These are phyloP conservation scores for Paraphaeosphaeria sporulosa DNA, from an alignment of 2,329 filamentous ascomycete genomes.

Conservation along the genomic window DNA sequence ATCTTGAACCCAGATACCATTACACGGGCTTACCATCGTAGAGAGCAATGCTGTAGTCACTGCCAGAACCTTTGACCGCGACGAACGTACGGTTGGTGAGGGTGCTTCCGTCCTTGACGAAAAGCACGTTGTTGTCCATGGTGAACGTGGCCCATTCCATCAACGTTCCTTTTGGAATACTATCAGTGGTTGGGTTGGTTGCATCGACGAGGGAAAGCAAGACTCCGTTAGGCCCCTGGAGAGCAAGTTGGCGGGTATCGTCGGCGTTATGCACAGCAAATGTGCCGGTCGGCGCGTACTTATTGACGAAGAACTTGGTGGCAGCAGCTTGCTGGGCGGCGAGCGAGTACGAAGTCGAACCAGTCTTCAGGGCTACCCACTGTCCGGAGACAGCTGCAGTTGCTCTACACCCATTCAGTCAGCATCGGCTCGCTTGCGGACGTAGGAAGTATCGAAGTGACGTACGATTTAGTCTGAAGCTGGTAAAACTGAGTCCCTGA, in stretches of 20 bases:
- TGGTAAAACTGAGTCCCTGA: constrained; percentile 35
- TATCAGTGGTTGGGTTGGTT: constrained; percentile 27
- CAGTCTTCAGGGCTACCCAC: constrained; percentile 32
- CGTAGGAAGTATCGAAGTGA: neutral
- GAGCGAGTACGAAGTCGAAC: constrained; percentile 29
- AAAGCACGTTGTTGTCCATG: constrained; percentile 32
- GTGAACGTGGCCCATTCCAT: constrained; percentile 44
- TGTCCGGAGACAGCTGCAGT: constrained; percentile 32
- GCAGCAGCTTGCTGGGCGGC: constrained; percentile 23
- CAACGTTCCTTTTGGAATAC: constrained; percentile 33
- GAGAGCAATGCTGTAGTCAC: constrained; percentile 28
- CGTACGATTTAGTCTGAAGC: constrained; percentile 38
- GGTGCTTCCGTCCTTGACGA: constrained; percentile 38
- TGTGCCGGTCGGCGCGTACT: constrained; percentile 34
- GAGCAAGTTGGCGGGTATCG: constrained; percentile 38
- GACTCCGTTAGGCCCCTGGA: constrained; percentile 29
- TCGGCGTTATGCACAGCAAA: constrained; percentile 35
- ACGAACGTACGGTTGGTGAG: constrained; percentile 36
- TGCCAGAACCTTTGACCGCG: constrained; percentile 24
- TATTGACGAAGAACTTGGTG: constrained; percentile 34
- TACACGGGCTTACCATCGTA: constrained; percentile 33
- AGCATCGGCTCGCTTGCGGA: neutral
- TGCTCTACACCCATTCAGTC: constrained; percentile 16
- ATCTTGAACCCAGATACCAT: neutral
- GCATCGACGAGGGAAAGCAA: constrained; percentile 37